Conservation (phyloP, 805 yeast species). For the Candida alai region DNA sequence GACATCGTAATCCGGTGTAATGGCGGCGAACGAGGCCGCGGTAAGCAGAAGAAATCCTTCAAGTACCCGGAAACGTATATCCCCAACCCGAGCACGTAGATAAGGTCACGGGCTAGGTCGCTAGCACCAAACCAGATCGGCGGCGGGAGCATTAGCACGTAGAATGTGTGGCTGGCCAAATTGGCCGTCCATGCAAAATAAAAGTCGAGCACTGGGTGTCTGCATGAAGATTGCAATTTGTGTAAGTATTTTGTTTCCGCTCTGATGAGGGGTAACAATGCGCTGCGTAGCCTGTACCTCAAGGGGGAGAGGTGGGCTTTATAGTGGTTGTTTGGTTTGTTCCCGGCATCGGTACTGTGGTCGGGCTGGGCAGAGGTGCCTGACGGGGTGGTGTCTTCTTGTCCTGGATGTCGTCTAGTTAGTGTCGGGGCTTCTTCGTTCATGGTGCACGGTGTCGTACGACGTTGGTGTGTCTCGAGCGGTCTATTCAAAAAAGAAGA, state of each 20-base stretch:
- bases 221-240: slow-evolving; percentile 47
- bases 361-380: too few relatives aligned
- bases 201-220: slow-evolving; percentile 54
- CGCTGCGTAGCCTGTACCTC: slow-evolving; percentile 52
- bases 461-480: too few relatives aligned
- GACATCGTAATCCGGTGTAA: slow-evolving; percentile 84
- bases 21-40: slow-evolving; percentile 92
- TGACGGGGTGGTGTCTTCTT: too few relatives aligned
- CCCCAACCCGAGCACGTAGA: slow-evolving; percentile 61
- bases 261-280: slow-evolving; percentile 53
- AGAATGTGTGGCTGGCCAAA: slow-evolving; percentile 90
- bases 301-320: slow-evolving; percentile 49
- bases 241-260: slow-evolving; percentile 62
- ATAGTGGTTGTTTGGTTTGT: slow-evolving; percentile 65
- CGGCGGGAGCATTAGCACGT: slow-evolving; percentile 81
- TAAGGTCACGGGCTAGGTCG: slow-evolving; percentile 54
- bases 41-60: slow-evolving; percentile 85
- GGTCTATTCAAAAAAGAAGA: too few relatives aligned
- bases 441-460: too few relatives aligned
- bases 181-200: slow-evolving; percentile 88
- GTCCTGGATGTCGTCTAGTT: too few relatives aligned
- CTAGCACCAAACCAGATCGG: slow-evolving; percentile 78
- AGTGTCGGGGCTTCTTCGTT: too few relatives aligned
- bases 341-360: slow-evolving; percentile 64
- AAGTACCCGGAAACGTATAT: slow-evolving; percentile 68